Percentiles rank a stretch among this genome's conserved stretches.
Conservation (phyloP, 164 flowering plant species). For the Vitis rotundifolia region DNA sequence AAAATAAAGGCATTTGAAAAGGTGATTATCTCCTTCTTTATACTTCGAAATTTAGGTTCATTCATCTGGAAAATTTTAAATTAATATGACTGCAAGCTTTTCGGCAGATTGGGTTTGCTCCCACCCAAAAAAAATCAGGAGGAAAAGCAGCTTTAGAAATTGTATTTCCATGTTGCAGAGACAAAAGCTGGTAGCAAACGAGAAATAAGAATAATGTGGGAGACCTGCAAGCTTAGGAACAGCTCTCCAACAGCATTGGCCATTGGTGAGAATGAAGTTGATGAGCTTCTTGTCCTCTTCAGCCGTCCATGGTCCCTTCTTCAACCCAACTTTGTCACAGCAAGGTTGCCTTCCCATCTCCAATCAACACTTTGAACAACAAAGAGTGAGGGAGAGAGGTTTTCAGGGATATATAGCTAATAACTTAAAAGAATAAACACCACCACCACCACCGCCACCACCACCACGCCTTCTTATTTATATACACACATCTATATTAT, state of each 20-base stretch:
- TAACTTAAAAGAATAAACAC: no score
- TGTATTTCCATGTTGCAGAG: background rate
- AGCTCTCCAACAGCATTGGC: constrained; percentile 88
- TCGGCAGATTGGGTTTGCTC: no score
- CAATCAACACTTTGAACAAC: background rate
- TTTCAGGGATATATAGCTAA: background rate
- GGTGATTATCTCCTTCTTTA: no score
- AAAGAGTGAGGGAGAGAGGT: background rate
- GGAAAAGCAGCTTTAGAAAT: no score
- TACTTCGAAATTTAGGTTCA: no score
- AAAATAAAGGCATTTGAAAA: no score
- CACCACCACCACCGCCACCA: no score
- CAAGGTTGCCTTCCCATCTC: constrained; percentile 79
- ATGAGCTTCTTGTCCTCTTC: constrained; percentile 76
- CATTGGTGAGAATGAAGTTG: constrained; percentile 73
- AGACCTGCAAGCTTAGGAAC: constrained; percentile 79
- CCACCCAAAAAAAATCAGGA: no score
- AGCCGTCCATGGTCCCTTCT: constrained; percentile 81
- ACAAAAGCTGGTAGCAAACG: background rate
- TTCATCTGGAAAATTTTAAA: no score
- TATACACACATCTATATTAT: background rate
- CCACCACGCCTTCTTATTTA: no score
- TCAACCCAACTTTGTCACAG: constrained; percentile 75
- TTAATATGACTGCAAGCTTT: no score
- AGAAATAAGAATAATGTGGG: background rate